A percentile compares a stretch with the other conserved stretches of the same genome.
Conservation (phyloP, 2,329 filamentous ascomycete genomes). For the Berkeleyomyces rouxiae region DNA sequence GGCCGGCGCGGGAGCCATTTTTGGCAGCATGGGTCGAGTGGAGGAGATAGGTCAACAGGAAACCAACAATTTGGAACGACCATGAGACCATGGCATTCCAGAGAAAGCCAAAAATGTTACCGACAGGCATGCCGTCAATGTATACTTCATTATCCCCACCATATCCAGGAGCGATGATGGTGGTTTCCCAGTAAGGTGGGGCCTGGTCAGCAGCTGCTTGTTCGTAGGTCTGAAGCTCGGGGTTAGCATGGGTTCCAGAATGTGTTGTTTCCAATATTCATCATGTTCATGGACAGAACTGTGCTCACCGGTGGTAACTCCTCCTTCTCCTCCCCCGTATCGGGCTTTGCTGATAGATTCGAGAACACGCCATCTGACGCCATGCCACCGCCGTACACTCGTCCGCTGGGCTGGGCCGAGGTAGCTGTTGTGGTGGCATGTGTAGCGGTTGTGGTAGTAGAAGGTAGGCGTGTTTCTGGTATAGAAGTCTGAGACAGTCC, state of each 20-base stretch:
- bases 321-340: constrained; percentile 56
- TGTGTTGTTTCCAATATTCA: background rate
- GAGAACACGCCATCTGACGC: constrained; percentile 91
- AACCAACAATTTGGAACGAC: constrained; percentile 92
- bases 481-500: constrained; percentile 16
- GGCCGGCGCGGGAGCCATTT: constrained; percentile 84
- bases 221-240: constrained; percentile 62
- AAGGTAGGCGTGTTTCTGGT: background rate
- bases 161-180: constrained; percentile 82
- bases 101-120: constrained; percentile 70
- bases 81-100: constrained; percentile 96
- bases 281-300: constrained; percentile 17
- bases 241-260: background rate
- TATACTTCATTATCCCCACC: constrained; percentile 89
- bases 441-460: background rate
- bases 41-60: constrained; percentile 91
- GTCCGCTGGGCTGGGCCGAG: background rate
- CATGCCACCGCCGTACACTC: constrained; percentile 53
- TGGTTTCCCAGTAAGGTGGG: constrained; percentile 98
- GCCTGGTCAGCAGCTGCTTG: constrained; percentile 93
- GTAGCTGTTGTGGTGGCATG: background rate
- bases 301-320: constrained; percentile 74
- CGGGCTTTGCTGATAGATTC: constrained; percentile 81
- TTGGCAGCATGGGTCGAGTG: constrained; percentile 97
- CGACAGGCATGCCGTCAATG: constrained; percentile 86